A percentile compares a stretch with the other conserved stretches of the same genome.
These are phyloP conservation scores for Clohesyomyces aquaticus DNA, from an alignment of 495 filamentous ascomycete species.

Conservation along the genomic window DNA sequence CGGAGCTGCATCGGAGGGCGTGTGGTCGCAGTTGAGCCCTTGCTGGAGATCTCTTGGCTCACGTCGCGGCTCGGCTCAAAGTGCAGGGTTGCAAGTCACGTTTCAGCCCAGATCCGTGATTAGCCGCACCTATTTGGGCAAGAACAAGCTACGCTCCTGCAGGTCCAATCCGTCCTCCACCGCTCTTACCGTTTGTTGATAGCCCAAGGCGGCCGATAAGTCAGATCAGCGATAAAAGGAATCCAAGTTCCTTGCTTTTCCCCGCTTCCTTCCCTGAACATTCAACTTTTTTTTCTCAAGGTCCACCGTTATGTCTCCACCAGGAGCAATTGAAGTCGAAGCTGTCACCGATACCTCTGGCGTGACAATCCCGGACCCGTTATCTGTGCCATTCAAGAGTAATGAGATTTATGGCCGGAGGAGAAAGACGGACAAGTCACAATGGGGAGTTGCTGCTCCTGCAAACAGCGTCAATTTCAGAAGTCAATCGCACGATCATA, in stretches of 20 bases:
- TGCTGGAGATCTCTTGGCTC: slow-evolving; percentile 15
- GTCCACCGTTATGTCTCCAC: slow-evolving; percentile 27
- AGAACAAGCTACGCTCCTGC: slow-evolving; percentile 8
- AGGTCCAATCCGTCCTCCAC: neutral
- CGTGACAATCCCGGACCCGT: slow-evolving; percentile 56
- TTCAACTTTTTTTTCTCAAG: neutral
- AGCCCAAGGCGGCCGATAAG: slow-evolving; percentile 13
- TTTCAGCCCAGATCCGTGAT: slow-evolving; percentile 21
- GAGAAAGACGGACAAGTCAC: slow-evolving; percentile 66
- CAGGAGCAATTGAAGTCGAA: slow-evolving; percentile 33
- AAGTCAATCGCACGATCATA: slow-evolving; percentile 64
- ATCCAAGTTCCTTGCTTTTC: slow-evolving; percentile 1
- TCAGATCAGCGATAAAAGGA: neutral
- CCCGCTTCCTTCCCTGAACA: slow-evolving; percentile 3
- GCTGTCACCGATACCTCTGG: slow-evolving; percentile 36
- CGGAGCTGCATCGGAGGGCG: slow-evolving; percentile 26
- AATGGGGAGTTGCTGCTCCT: slow-evolving; percentile 74
- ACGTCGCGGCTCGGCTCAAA: neutral
- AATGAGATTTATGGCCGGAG: slow-evolving; percentile 70
- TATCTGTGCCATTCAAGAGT: slow-evolving; percentile 59
- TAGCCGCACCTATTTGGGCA: slow-evolving; percentile 22
- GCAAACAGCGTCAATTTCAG: slow-evolving; percentile 86
- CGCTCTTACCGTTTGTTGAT: neutral
- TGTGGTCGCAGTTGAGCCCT: neutral
- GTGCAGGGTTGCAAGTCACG: neutral